Evolutionary conservation across 1,284 basidiomycete genomes (phyloP), one percentile per base, ranked within the genome.

Genomic region (Rhodotorula sp.): DNA sequence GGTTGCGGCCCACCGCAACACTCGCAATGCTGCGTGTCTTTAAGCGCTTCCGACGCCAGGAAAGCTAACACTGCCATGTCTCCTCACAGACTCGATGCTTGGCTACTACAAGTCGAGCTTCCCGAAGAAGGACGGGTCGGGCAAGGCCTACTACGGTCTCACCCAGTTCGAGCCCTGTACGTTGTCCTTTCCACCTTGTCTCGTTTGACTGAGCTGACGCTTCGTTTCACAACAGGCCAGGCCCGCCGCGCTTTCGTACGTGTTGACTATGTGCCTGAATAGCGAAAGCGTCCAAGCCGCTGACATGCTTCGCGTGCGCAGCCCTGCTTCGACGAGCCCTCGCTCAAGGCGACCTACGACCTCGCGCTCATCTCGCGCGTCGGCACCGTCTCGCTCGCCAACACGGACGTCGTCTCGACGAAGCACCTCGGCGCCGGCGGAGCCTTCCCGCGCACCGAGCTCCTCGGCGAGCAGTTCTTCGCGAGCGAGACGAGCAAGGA

Each of bases 251-350:
- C 81, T 42, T 82, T 81, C 78, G 81, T 76, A 34, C 25, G 70
- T n/a, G 23, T 0, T 5, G 10, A n/a, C 17, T 34, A 3, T 7
- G 1, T 25, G n/a, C 16, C 1, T 44, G 7, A 17, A 1, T 16
- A 25, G 2, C 34, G 34, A 34, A 34, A 34, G 2, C 12, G 1
- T 13, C 2, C 34, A 1, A 9, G 1, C 21, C 7, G 21, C 77
- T 80, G 42, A 82, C 81, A 34, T 81, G 74, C 84, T n/a, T 19
- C 49, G 83, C 12, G 83, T 13, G 23, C 14, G 82, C 49, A 73
- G 64, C 85, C 85, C 17, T 83, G 83, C 73, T 98, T 92, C 91
- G 96, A 98, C 81, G 96, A 98, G 81, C 96, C 96, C 41, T 85
- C 88, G 41, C 85, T 97, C 79, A 99, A 98, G 82, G 91, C 94